Evolutionary conservation across 768 basidiomycete species (phyloP).

Genomic region (Crucibulum laeve): DNA sequence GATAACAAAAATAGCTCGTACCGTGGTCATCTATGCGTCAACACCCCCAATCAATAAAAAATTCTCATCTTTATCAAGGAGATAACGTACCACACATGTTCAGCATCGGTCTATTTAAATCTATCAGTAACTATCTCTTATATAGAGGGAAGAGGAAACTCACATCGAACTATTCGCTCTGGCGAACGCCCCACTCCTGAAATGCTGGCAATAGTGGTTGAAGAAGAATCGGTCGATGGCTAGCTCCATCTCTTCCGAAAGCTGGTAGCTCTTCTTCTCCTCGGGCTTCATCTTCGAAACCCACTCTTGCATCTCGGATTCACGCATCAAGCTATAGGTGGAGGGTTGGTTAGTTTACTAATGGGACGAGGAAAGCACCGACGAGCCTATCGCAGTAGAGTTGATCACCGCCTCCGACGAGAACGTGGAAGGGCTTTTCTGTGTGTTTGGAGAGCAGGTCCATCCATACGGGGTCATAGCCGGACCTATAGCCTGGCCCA

Average conservation of each 20-base stretch:
- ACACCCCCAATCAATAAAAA: not conserved
- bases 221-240: constrained; percentile 89
- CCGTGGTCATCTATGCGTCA: constrained; percentile 70
- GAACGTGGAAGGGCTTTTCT: constrained; percentile 78
- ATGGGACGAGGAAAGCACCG: not conserved
- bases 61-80: not conserved
- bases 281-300: constrained; percentile 53
- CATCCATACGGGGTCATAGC: constrained; percentile 90
- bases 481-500: constrained; percentile 73
- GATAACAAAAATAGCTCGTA: constrained; percentile 25
- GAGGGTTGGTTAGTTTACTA: constrained; percentile 2
- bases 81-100: constrained; percentile 70
- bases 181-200: constrained; percentile 87
- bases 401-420: constrained; percentile 94
- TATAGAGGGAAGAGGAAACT: constrained; percentile 21
- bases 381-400: constrained; percentile 79
- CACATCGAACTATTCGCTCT: constrained; percentile 89
- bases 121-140: not conserved
- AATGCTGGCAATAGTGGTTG: constrained; percentile 85
- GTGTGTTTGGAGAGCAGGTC: constrained; percentile 86
- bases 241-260: constrained; percentile 67
- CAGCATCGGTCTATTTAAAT: constrained; percentile 83
- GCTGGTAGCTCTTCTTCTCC: constrained; percentile 49
- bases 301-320: constrained; percentile 90
- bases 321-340: constrained; percentile 61